A percentile compares a stretch with the other conserved stretches of the same genome.
Conservation (phyloP, 2,329 filamentous ascomycete species). For the Thermoascus crustaceus region DNA sequence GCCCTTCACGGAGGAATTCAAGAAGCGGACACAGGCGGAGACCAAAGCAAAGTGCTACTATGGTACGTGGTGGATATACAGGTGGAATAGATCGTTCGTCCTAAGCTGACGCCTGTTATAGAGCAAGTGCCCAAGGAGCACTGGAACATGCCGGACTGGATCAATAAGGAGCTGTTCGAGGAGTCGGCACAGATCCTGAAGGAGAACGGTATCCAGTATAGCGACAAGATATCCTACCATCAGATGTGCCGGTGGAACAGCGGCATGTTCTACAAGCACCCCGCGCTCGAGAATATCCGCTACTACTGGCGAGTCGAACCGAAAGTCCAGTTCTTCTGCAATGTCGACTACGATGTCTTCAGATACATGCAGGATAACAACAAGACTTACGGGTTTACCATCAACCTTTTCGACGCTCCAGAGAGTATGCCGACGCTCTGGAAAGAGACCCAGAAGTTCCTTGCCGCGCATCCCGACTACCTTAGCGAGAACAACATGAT, state of each 20-base stretch:
- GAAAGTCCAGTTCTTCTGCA: conserved; percentile 98
- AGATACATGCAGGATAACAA: conserved; percentile 97
- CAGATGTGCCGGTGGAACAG: conserved; percentile 99
- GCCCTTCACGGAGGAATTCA: conserved; percentile 90
- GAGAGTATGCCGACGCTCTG: conserved; percentile 79
- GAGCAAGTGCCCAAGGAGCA: conserved; percentile 90
- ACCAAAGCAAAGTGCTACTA: conserved; percentile 87
- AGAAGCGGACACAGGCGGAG: conserved; percentile 64
- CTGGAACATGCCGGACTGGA: conserved; percentile 88
- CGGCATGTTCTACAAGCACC: conserved; percentile 95
- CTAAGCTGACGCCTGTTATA: conserved; percentile 32
- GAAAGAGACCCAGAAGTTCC: conserved; percentile 91
- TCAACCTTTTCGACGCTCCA: conserved; percentile 90
- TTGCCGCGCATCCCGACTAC: conserved; percentile 74
- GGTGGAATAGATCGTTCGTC: neutral
- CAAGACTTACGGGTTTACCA: conserved; percentile 98
- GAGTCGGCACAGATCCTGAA: conserved; percentile 77
- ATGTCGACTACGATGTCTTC: conserved; percentile 97
- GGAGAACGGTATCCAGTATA: conserved; percentile 84
- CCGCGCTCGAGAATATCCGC: conserved; percentile 68
- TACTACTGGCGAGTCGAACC: conserved; percentile 99
- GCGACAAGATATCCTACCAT: conserved; percentile 81
- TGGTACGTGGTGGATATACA: conserved; percentile 44
- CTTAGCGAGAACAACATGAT: conserved; percentile 77
- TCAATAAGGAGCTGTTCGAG: conserved; percentile 74